Evolutionary conservation across 1,284 basidiomycete species (phyloP), one percentile per base, ranked within the genome.

Genomic region (Cystobasidiaceae sp.): DNA sequence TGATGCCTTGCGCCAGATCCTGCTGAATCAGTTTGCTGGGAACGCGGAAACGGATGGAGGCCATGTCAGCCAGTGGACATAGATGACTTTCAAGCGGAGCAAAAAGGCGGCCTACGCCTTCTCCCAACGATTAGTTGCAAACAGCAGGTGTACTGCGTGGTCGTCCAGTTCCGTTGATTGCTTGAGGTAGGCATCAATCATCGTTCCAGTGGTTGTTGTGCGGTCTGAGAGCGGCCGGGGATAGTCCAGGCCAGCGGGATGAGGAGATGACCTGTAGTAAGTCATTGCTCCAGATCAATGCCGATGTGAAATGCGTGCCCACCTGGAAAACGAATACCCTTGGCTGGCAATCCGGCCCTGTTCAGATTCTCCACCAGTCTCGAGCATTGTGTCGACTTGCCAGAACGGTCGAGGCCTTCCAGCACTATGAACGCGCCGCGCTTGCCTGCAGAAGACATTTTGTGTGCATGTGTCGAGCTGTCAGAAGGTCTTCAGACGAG

Each of bases 81-180:
- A 25, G 45, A 49, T 43, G 66, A 49, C 8, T 21, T 15, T 2
- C 19, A 43, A 13, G 11, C 3, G 8, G 23, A 19, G 32, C 28
- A 44, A n/a, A 37, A 69, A 30, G 27, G 69, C 50, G n/a, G 82
- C 85, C 75, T 71, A 93, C 89, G 86, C 86, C 70, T 88, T 82
- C 76, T 98, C 94, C 94, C 96, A 98, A 23, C 94, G 84, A 76
- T 98, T 99, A 0, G 93, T 94, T 51, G 90, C 88, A 80, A 98
- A 98, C 61, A 99, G 83, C 0, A 97, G 84, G 75, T 98, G 94
- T 61, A 98, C 87, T 2, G 88, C 88, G 70, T 83, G 87, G 78
- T 97, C 92, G 76, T 96, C 90, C 57, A 97, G 81, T 23, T 97
- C 90, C 8, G 86, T 82, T 65, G 87, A 78, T 19, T 87, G 89